Base-by-base conservation (phyloP, 805 yeast species). In the Tetrapisispora arboricola region DNA sequence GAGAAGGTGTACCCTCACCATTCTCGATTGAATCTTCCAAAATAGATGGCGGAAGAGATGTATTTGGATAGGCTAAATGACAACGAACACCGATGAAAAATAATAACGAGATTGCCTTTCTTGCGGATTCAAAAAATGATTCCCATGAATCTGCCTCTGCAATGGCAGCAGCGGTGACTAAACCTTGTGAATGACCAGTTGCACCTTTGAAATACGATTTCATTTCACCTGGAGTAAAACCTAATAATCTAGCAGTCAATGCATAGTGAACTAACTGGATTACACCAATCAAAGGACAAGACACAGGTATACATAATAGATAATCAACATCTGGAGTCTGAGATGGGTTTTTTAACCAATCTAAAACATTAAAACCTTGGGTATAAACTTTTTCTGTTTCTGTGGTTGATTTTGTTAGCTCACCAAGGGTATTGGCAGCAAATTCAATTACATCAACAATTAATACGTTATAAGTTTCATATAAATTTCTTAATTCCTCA, bases 281-380 rank as follows among this genome's bases (percentile, higher is more conserved):
- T 41, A 88, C 82, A 68, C 96, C 92, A 58, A 92, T 92, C 58
- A 90, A 73, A n/a, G 99, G 98, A 65, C 96, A 90, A 24, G 94
- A 82, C 33, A 92, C 86, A 42, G 97, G 96, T 37, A 90, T 94
- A 18, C 85, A 78, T 53, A 92, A 72, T 50, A 92, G 70, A 61
- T 88, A 88, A 62, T 87, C 94, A 54, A 70, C 76, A 57, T 84
- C 85, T 44, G 99, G 99, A 39, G 95, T 84, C 54, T 78, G 71
- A 56, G 83, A 87, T 47, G 92, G 87, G 52, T 76, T 70, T 50
- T 76, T 76, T 55, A 92, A 78, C 99, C 99, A 92, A 43, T 75
- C 71, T 55, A 87, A 66, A 50, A 92, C 72, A 62, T 90, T 87
- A 50, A 92, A 78, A 44, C 98, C 97, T 64, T 88, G 94, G 46